These are phyloP conservation scores for Cercophora newfieldiana DNA, from an alignment of 495 filamentous ascomycete genomes.

Conservation along the genomic window DNA sequence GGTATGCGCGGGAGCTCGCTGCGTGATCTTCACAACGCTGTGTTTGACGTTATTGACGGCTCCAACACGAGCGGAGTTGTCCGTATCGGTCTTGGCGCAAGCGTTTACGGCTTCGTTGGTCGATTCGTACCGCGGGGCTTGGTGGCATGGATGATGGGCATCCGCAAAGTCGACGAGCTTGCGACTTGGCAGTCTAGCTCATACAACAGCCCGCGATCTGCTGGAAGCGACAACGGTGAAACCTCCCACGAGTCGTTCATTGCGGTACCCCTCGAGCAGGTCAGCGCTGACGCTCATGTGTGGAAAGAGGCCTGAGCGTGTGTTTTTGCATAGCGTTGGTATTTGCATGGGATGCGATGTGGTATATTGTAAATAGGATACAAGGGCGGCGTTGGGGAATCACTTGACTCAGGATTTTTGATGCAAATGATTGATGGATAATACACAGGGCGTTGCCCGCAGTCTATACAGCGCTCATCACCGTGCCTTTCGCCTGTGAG, in stretches of 20 bases:
- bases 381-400: slow-evolving; percentile 9
- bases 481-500: background rate
- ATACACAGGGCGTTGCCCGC: background rate
- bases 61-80: slow-evolving; percentile 52
- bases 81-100: slow-evolving; percentile 77
- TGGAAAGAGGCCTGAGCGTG: slow-evolving; percentile 35
- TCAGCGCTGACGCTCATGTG: slow-evolving; percentile 39
- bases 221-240: slow-evolving; percentile 17
- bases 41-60: slow-evolving; percentile 78
- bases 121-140: slow-evolving; percentile 75
- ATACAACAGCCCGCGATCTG: slow-evolving; percentile 29
- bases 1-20: slow-evolving; percentile 64
- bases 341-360: slow-evolving; percentile 3
- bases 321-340: background rate
- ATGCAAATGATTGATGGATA: background rate
- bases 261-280: slow-evolving; percentile 34
- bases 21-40: slow-evolving; percentile 74
- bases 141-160: slow-evolving; percentile 88
- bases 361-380: background rate
- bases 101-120: slow-evolving; percentile 83
- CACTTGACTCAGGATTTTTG: slow-evolving; percentile 12
- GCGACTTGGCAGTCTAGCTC: slow-evolving; percentile 42
- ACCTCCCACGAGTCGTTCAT: slow-evolving; percentile 28
- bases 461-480: background rate
- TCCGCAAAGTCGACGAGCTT: slow-evolving; percentile 54